Percentiles rank a stretch among this genome's conserved stretches.
phyloP scores from a whole-genome alignment of 2,329 filamentous ascomycete species.

The Microsporum canis region DNA sequence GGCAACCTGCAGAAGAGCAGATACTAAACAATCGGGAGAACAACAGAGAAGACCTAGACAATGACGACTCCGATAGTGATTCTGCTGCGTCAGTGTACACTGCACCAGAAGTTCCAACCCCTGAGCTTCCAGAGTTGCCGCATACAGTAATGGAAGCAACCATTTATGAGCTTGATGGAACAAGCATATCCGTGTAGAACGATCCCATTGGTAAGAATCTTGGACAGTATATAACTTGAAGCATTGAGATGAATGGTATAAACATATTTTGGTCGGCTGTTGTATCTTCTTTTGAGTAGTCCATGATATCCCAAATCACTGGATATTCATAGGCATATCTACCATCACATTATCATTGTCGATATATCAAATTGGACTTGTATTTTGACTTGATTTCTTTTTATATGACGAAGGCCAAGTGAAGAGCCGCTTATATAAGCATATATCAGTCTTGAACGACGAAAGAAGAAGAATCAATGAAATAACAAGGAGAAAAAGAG shows the following conservation, averaged over 20 bases:
- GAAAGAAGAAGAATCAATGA: background rate
- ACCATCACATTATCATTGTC: too few species aligned
- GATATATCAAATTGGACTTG: too few species aligned
- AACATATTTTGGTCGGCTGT: too few species aligned
- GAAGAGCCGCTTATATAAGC: background rate
- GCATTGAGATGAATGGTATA: too few species aligned
- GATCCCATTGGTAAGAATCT: too few species aligned
- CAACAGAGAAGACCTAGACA: background rate
- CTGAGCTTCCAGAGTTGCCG: background rate
- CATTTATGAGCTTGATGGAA: background rate
- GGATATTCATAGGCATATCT: too few species aligned
- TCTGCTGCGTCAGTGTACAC: slow-evolving; percentile 21
- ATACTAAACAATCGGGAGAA: background rate
- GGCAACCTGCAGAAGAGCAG: background rate
- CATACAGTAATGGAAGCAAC: background rate
- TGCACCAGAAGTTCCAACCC: slow-evolving; percentile 14
- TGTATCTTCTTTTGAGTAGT: too few species aligned
- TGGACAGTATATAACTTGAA: too few species aligned
- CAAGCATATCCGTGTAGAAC: background rate
- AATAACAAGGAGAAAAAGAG: background rate
- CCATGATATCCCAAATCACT: too few species aligned
- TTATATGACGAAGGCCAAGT: too few species aligned
- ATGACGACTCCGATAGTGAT: slow-evolving; percentile 14
- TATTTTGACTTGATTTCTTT: too few species aligned
- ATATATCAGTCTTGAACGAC: background rate